These are phyloP conservation scores for Vaccinium darrowii DNA, from an alignment of 148 eudicot species.

Conservation along the genomic window DNA sequence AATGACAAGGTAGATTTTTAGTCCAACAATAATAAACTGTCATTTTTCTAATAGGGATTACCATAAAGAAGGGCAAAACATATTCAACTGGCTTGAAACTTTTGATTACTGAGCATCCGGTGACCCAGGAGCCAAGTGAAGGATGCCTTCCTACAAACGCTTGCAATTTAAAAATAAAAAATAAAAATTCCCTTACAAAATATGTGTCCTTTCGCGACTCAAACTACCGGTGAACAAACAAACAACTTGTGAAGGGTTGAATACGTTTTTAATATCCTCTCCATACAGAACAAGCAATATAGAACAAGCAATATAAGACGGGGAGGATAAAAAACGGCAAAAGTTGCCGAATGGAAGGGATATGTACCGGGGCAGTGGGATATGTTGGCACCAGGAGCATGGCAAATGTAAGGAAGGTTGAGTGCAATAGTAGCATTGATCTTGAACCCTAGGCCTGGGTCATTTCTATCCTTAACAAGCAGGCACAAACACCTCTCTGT, in stretches of 20 bases:
- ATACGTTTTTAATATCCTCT: too few species aligned
- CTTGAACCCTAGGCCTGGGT: conserved; percentile 33
- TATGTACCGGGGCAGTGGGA: conserved; percentile 24
- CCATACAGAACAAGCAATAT: too few species aligned
- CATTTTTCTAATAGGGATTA: background rate
- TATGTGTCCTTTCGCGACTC: background rate
- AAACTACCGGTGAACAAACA: too few species aligned
- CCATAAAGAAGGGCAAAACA: background rate
- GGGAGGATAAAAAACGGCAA: background rate
- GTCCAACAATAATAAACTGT: background rate
- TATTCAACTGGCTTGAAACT: background rate
- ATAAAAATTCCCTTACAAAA: background rate
- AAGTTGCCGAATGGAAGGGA: rapidly evolving
- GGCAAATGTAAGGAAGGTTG: conserved; percentile 30
- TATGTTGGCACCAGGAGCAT: conserved; percentile 7
- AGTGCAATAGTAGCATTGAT: conserved; percentile 34
- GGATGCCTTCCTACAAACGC: conserved; percentile 17
- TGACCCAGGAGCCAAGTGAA: conserved; percentile 25
- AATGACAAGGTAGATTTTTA: too few species aligned
- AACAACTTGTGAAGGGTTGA: too few species aligned
- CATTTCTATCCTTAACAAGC: conserved; percentile 32
- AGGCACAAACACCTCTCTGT: conserved; percentile 32
- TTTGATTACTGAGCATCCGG: conserved; percentile 23
- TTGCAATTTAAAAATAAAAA: background rate
- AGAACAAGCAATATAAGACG: too few species aligned